A percentile compares a stretch with the other conserved stretches of the same genome.
Conservation (phyloP, 176 grass and related monocot species). For the Bothriochloa decipiens region DNA sequence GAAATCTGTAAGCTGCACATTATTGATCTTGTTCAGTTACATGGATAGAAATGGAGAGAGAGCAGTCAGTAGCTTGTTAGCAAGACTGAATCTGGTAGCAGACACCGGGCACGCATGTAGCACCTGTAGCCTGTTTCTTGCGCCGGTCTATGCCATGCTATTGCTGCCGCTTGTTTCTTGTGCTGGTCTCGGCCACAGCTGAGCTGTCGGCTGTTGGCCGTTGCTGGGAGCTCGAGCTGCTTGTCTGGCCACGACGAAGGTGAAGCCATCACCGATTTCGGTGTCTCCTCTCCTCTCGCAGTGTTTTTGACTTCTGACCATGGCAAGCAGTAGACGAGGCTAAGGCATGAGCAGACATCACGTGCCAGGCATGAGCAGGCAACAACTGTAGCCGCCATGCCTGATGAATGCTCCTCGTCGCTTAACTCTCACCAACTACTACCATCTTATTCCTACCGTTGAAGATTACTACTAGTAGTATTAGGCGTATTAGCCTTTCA, state of each 20-base stretch:
- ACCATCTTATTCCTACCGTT: neutral
- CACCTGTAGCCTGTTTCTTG: constrained; percentile 16
- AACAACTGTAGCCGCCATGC: constrained; percentile 33
- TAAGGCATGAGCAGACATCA: constrained; percentile 16
- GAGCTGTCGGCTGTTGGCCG: neutral
- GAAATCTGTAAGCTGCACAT: neutral
- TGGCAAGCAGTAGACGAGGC: neutral
- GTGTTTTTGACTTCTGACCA: neutral
- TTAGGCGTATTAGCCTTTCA: neutral
- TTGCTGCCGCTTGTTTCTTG: neutral
- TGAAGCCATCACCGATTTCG: constrained; percentile 13
- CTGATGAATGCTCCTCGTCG: neutral
- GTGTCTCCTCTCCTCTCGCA: neutral
- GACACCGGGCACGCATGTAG: constrained; percentile 31
- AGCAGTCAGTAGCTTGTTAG: neutral
- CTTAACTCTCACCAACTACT: neutral
- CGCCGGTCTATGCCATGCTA: neutral
- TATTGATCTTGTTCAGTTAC: neutral
- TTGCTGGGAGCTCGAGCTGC: constrained; percentile 24
- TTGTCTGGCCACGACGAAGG: neutral
- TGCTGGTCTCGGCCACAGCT: neutral
- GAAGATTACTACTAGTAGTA: neutral
- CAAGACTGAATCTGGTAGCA: constrained; percentile 15
- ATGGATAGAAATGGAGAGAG: constrained; percentile 5
- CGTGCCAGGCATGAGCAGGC: constrained; percentile 17